Evolutionary conservation across 768 basidiomycete genomes (phyloP).

Genomic region (Russula ochroleuca): DNA sequence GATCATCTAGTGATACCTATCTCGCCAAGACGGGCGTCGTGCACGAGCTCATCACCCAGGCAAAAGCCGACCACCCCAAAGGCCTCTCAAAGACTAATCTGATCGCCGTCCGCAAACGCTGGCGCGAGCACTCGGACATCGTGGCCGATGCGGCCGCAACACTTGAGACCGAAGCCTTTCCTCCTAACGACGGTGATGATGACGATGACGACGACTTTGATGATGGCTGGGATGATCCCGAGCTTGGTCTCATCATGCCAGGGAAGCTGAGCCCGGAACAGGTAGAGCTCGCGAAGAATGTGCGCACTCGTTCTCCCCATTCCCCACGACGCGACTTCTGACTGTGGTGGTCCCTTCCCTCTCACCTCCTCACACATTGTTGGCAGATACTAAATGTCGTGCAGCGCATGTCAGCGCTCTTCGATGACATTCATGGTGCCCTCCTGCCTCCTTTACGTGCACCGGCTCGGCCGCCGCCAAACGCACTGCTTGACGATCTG

Average conservation of each 20-base stretch:
- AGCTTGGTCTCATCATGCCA: constrained; percentile 8
- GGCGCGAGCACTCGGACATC: constrained; percentile 25
- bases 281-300: constrained; percentile 20
- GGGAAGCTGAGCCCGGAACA: constrained; percentile 13
- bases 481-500: constrained; percentile 19
- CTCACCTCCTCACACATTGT: not conserved
- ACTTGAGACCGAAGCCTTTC: constrained; percentile 11
- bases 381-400: constrained; percentile 17
- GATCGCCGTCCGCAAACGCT: constrained; percentile 28
- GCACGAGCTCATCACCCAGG: constrained; percentile 55
- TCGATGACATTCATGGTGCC: constrained; percentile 3
- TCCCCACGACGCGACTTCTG: not conserved
- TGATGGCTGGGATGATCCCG: constrained; percentile 25
- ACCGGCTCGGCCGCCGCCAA: not conserved
- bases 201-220: not conserved
- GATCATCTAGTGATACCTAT: constrained; percentile 41
- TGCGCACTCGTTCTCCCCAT: not conserved
- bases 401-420: constrained; percentile 9
- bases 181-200: not conserved
- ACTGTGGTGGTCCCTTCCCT: not conserved
- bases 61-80: constrained; percentile 31
- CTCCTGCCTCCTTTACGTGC: constrained; percentile 9
- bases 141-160: constrained; percentile 18
- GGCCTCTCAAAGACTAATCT: constrained; percentile 29
- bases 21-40: constrained; percentile 55